A percentile compares a stretch with the other conserved stretches of the same genome.
phyloP scores from a whole-genome alignment of 192 early-diverging fungal species.

The Umbelopsis isabellina region DNA sequence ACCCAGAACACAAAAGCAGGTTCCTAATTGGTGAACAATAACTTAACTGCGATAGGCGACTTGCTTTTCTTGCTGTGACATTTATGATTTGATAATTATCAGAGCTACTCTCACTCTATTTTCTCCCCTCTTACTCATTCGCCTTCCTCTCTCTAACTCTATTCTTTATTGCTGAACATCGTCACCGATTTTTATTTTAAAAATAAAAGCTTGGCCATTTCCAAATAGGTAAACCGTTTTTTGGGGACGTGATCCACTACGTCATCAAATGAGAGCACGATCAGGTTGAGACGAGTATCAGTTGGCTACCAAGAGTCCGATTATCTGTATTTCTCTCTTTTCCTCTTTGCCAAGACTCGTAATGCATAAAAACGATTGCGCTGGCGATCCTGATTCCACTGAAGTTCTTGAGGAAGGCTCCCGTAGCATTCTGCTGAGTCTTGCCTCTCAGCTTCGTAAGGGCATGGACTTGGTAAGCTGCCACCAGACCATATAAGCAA shows the following conservation, averaged over 20 bases:
- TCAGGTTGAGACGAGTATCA: not conserved
- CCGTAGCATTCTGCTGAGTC: constrained; percentile 82
- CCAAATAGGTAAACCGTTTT: not conserved
- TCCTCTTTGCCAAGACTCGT: constrained; percentile 1
- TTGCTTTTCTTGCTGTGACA: too few species aligned
- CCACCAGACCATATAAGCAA: not conserved
- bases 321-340: constrained; percentile 1
- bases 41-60: too few species aligned
- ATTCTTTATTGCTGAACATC: too few species aligned
- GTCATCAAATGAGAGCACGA: constrained; percentile 12
- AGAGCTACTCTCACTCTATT: too few species aligned
- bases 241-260: constrained; percentile 1
- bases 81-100: too few species aligned
- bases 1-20: too few species aligned
- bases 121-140: too few species aligned
- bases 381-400: constrained; percentile 46
- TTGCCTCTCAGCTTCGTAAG: constrained; percentile 86
- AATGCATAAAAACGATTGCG: constrained; percentile 11
- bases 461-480: constrained; percentile 76
- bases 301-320: not conserved
- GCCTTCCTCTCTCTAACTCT: too few species aligned
- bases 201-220: too few species aligned
- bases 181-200: too few species aligned
- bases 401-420: constrained; percentile 90
- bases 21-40: too few species aligned